These are phyloP conservation scores for Akanthomyces uredinophilus DNA, from an alignment of 2,329 filamentous ascomycete species.

Conservation along the genomic window DNA sequence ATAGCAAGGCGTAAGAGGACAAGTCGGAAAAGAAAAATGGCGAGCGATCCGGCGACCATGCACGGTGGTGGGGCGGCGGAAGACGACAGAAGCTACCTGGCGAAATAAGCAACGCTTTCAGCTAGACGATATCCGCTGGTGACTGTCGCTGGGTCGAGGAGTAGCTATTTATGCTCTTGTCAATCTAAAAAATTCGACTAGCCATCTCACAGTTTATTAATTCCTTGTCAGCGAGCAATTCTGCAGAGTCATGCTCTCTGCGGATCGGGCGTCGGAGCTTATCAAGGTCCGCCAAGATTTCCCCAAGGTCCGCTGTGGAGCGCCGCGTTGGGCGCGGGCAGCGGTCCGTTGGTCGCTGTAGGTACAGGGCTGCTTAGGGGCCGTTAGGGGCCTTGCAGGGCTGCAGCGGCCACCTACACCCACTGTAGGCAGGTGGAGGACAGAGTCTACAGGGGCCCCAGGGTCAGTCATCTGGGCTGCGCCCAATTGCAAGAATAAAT, in stretches of 20 bases:
- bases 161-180: neutral
- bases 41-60: neutral
- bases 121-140: neutral
- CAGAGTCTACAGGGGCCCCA: no score
- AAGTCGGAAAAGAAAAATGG: neutral
- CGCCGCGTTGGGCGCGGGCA: neutral
- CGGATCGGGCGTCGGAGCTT: neutral
- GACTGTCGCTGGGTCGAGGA: neutral
- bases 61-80: neutral
- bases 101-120: neutral
- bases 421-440: no score
- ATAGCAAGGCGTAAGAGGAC: neutral
- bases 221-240: neutral
- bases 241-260: neutral
- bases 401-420: no score
- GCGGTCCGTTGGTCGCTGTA: no score
- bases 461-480: no score
- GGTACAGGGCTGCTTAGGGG: no score
- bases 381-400: no score
- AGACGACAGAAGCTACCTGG: neutral
- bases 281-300: neutral
- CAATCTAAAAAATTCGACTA: no score
- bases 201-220: neutral
- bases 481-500: no score
- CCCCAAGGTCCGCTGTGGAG: conserved; percentile 2